Evolutionary conservation across 2,329 filamentous ascomycete species (phyloP).

Genomic region (Hypoxylon sp.): DNA sequence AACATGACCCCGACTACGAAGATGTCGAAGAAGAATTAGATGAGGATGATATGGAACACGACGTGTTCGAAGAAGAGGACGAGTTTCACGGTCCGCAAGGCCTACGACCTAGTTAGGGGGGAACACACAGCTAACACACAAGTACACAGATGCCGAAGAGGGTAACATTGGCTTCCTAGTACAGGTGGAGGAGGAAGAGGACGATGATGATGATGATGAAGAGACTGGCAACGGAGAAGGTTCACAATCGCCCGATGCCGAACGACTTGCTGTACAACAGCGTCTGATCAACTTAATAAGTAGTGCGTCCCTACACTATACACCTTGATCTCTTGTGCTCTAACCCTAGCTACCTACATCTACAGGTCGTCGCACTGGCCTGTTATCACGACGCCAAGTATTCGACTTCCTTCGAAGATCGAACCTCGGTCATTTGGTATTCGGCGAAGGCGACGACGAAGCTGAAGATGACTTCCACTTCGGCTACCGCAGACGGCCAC

Average conservation of each 20-base stretch:
- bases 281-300: slow-evolving; percentile 50
- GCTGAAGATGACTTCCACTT: slow-evolving; percentile 51
- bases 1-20: slow-evolving; percentile 45
- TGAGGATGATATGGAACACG: slow-evolving; percentile 45
- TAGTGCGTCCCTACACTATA: slow-evolving; percentile 49
- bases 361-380: slow-evolving; percentile 46
- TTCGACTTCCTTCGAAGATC: slow-evolving; percentile 58
- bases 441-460: slow-evolving; percentile 53
- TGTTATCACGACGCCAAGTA: slow-evolving; percentile 56
- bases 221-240: slow-evolving; percentile 43
- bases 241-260: slow-evolving; percentile 37
- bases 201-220: slow-evolving; percentile 45
- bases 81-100: slow-evolving; percentile 50
- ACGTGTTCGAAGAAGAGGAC: slow-evolving; percentile 49
- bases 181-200: slow-evolving; percentile 51
- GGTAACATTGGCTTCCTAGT: slow-evolving; percentile 49
- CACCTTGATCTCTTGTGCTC: slow-evolving; percentile 46
- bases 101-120: background rate
- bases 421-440: slow-evolving; percentile 55
- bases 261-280: slow-evolving; percentile 38
- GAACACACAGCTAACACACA: slow-evolving; percentile 31
- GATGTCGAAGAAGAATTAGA: slow-evolving; percentile 49
- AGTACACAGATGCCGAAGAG: slow-evolving; percentile 48
- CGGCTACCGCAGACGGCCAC: slow-evolving; percentile 61
- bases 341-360: slow-evolving; percentile 48